Evolutionary conservation across 139 green algal species (phyloP).

Genomic region (Trebouxia sp.): DNA sequence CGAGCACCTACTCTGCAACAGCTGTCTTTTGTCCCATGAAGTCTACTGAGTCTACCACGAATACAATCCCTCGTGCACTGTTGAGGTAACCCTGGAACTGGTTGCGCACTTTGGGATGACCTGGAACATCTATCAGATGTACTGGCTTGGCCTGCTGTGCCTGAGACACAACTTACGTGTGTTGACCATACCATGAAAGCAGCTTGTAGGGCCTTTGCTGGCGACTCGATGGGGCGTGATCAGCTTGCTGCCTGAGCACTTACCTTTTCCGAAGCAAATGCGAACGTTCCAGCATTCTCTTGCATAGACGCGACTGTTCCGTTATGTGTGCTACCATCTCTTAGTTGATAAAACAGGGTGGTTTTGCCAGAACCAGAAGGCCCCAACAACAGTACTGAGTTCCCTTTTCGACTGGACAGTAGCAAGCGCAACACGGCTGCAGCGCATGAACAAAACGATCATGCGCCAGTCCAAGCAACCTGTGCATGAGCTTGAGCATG

Average conservation of each 20-base stretch:
- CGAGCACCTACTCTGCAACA: conserved; percentile 49
- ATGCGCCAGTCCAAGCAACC: not conserved
- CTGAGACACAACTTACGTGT: not conserved
- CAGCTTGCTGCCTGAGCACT: not conserved
- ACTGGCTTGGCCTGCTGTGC: conserved; percentile 34
- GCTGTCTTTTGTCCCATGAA: conserved; percentile 73
- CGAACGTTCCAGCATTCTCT: conserved; percentile 48
- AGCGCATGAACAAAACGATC: not conserved
- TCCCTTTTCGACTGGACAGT: conserved; percentile 25
- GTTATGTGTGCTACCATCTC: conserved; percentile 50
- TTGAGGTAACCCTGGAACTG: conserved; percentile 58
- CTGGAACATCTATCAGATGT: conserved; percentile 82
- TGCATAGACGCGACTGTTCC: conserved; percentile 81
- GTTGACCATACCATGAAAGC: too few relatives aligned
- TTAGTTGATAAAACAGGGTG: conserved; percentile 74
- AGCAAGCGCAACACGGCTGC: not conserved
- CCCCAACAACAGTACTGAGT: conserved; percentile 63
- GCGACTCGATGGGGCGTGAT: too few relatives aligned
- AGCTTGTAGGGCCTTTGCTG: too few relatives aligned
- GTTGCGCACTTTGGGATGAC: conserved; percentile 74
- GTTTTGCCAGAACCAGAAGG: conserved; percentile 78
- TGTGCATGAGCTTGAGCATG: not conserved
- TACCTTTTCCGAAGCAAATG: conserved; percentile 38
- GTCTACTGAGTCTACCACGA: conserved; percentile 84
- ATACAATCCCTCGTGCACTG: conserved; percentile 72